These are phyloP conservation scores for Arabidopsis hybrid DNA, from an alignment of 441 rosid species.

Conservation along the genomic window DNA sequence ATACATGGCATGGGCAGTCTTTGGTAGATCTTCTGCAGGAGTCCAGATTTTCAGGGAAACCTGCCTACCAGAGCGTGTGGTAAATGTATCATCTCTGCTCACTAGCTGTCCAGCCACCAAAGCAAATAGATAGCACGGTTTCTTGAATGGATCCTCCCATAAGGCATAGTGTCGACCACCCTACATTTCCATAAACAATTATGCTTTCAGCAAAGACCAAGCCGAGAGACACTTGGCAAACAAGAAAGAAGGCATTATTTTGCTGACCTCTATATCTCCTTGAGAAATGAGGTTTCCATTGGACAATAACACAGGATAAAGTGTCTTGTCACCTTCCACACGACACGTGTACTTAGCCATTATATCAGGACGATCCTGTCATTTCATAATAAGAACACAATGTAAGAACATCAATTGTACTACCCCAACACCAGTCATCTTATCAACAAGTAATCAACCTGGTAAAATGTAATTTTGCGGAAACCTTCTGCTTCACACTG, in stretches of 20 bases:
- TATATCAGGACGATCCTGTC: slow-evolving; percentile 94
- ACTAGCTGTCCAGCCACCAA: slow-evolving; percentile 89
- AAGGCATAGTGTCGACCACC: slow-evolving; percentile 87
- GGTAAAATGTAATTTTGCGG: slow-evolving; percentile 89
- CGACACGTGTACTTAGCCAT: slow-evolving; percentile 97
- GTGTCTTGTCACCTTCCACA: slow-evolving; percentile 88
- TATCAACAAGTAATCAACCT: slow-evolving; percentile 54
- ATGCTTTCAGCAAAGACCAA: slow-evolving; percentile 27
- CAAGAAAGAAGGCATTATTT: slow-evolving; percentile 5
- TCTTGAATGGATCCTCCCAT: slow-evolving; percentile 99
- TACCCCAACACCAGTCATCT: slow-evolving; percentile 16
- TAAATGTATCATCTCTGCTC: slow-evolving; percentile 88
- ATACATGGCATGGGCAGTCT: slow-evolving; percentile 98
- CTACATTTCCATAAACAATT: slow-evolving; percentile 49
- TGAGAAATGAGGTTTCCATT: slow-evolving; percentile 91
- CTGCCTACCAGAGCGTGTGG: slow-evolving; percentile 82
- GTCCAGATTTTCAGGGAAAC: slow-evolving; percentile 92
- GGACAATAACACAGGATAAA: slow-evolving; percentile 87
- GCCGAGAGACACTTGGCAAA: slow-evolving; percentile 10
- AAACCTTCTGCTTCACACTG: slow-evolving; percentile 99
- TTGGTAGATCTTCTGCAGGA: slow-evolving; percentile 88
- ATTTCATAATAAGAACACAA: slow-evolving; percentile 39
- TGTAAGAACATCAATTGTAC: slow-evolving; percentile 28
- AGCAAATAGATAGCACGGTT: slow-evolving; percentile 95
- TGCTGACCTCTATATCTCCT: slow-evolving; percentile 77